A percentile compares a stretch with the other conserved stretches of the same genome.
phyloP scores from a whole-genome alignment of 176 grass and related monocot genomes.

The Oryza meyeriana region DNA sequence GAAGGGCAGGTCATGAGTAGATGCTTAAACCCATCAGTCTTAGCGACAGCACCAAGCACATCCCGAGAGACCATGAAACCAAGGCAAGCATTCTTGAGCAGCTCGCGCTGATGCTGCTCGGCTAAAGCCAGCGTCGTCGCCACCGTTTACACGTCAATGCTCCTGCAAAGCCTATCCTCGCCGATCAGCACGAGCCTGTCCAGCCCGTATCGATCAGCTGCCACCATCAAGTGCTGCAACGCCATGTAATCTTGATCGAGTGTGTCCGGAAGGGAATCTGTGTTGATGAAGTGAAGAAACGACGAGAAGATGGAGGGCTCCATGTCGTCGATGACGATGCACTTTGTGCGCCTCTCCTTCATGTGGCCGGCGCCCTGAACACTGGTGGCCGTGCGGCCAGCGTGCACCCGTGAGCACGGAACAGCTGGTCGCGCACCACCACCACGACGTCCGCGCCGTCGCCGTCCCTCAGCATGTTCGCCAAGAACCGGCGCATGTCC shows the following conservation, averaged over 20 bases:
- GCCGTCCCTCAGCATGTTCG: background rate
- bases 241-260: background rate
- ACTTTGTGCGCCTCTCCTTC: background rate
- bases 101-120: background rate
- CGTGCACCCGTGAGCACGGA: background rate
- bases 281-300: constrained; percentile 27
- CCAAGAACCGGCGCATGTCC: background rate
- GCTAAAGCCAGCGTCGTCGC: background rate
- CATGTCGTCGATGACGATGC: constrained; percentile 14
- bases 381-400: background rate
- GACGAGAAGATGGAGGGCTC: constrained; percentile 5
- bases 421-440: background rate
- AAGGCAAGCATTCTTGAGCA: constrained; percentile 4
- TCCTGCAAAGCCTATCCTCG: background rate
- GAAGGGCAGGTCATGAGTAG: background rate
- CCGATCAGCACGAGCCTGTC: background rate
- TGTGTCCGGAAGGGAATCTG: background rate
- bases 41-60: background rate
- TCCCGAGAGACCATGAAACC: background rate
- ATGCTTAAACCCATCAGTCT: constrained; percentile 3
- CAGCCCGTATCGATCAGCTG: constrained; percentile 22
- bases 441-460: background rate
- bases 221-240: constrained; percentile 23
- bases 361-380: background rate
- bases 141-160: background rate